Percentiles rank a stretch among this genome's conserved stretches.
These are phyloP conservation scores for Spiromastix sp. DNA, from an alignment of 2,329 filamentous ascomycete species.

Conservation along the genomic window DNA sequence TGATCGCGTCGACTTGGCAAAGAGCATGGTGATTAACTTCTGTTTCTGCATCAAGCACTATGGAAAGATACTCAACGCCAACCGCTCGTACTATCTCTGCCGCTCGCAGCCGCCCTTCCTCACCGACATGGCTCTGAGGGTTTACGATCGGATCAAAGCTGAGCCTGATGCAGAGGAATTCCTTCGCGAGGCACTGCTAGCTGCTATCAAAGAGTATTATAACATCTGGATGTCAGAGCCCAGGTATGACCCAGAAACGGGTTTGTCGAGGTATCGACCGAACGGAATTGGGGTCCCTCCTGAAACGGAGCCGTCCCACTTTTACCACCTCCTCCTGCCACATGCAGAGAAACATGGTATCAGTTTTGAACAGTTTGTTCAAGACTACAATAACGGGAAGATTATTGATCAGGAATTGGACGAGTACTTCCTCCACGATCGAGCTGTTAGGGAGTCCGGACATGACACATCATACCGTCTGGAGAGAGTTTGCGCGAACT, in stretches of 20 bases:
- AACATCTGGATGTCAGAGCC: constrained; percentile 76
- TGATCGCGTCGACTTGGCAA: constrained; percentile 75
- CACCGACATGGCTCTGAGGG: constrained; percentile 90
- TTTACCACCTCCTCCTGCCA: constrained; percentile 69
- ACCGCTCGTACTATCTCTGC: constrained; percentile 86
- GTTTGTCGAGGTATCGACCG: constrained; percentile 75
- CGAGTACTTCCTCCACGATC: constrained; percentile 91
- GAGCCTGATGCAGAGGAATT: constrained; percentile 74
- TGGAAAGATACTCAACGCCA: constrained; percentile 96
- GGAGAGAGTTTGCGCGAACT: constrained; percentile 74
- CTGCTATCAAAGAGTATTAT: constrained; percentile 95
- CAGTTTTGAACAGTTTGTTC: constrained; percentile 73
- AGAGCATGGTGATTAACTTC: constrained; percentile 92
- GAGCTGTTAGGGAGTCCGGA: constrained; percentile 88
- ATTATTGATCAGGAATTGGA: constrained; percentile 82
- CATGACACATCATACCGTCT: constrained; percentile 94
- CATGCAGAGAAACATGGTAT: constrained; percentile 78
- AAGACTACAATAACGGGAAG: constrained; percentile 70
- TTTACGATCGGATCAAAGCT: constrained; percentile 87
- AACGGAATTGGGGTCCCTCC: constrained; percentile 78
- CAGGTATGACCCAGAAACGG: constrained; percentile 64
- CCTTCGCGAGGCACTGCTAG: constrained; percentile 65
- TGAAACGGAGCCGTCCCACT: constrained; percentile 82
- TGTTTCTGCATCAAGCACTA: constrained; percentile 98
- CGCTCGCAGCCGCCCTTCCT: constrained; percentile 94